These are phyloP conservation scores for Gonium pectorale DNA, from an alignment of 139 green algal genomes.

Conservation along the genomic window DNA sequence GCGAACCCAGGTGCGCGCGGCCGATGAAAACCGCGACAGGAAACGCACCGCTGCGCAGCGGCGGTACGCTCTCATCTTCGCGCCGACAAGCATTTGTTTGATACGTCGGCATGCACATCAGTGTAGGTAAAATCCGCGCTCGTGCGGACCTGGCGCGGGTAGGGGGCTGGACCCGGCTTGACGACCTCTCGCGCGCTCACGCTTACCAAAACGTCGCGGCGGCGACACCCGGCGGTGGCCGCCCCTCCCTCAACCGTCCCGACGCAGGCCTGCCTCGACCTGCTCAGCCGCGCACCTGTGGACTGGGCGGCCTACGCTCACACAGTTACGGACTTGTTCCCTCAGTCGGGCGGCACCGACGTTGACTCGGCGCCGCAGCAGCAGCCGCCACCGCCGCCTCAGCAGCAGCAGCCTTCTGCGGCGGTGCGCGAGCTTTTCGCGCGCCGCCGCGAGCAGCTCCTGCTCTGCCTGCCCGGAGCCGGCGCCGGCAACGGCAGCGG, in stretches of 20 bases:
- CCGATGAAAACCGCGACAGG: no score
- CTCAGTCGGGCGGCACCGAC: background rate
- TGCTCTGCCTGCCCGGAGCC: background rate
- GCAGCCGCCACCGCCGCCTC: background rate
- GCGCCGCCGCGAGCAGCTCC: background rate
- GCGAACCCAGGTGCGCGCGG: conserved; percentile 19
- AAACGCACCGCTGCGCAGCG: no score
- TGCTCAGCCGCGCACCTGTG: background rate
- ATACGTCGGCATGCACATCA: no score
- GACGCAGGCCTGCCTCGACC: conserved; percentile 20
- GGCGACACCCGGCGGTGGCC: no score
- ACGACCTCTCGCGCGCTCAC: no score
- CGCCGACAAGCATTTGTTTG: no score
- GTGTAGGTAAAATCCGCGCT: no score
- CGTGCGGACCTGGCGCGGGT: no score
- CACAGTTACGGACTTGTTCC: conserved; percentile 10
- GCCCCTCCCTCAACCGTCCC: no score
- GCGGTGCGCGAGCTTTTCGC: background rate
- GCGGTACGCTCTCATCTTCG: no score
- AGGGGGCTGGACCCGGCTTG: no score
- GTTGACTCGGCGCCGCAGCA: background rate
- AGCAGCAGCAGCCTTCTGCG: background rate
- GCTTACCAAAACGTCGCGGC: no score
- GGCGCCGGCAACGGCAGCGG: background rate
- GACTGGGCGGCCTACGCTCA: background rate